Conservation (phyloP, 495 filamentous ascomycete genomes). For the Podospora fimiseda region DNA sequence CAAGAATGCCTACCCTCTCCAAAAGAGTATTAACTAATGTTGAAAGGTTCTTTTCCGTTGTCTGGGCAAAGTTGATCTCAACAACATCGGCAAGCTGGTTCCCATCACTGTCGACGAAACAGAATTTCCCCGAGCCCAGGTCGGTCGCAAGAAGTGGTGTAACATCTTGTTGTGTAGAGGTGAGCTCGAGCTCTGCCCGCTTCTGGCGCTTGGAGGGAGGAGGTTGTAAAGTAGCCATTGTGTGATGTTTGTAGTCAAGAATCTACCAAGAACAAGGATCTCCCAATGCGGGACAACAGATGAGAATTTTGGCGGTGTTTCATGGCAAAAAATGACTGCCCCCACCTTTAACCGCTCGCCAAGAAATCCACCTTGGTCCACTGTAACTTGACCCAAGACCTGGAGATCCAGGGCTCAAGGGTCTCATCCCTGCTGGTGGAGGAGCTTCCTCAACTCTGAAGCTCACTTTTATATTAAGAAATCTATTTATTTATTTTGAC, state of each 20-base stretch:
- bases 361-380: not conserved
- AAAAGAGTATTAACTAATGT: slow-evolving; percentile 84
- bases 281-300: slow-evolving; percentile 3
- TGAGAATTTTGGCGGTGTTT: slow-evolving; percentile 28
- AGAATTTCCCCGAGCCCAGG: slow-evolving; percentile 72
- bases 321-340: slow-evolving; percentile 18
- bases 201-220: slow-evolving; percentile 89
- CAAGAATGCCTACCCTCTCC: slow-evolving; percentile 53
- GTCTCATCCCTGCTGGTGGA: not conserved
- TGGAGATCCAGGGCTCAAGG: not conserved
- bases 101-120: slow-evolving; percentile 79
- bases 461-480: too few species aligned
- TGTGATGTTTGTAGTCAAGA: too few species aligned
- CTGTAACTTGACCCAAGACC: not conserved
- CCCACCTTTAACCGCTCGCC: slow-evolving; percentile 5
- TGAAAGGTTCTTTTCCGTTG: slow-evolving; percentile 83
- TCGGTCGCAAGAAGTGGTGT: slow-evolving; percentile 58
- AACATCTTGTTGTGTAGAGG: slow-evolving; percentile 70
- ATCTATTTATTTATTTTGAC: not conserved
- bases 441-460: too few species aligned
- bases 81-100: slow-evolving; percentile 58
- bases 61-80: slow-evolving; percentile 76
- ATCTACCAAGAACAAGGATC: not conserved
- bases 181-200: slow-evolving; percentile 64
- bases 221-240: slow-evolving; percentile 85